Conservation (phyloP, 2,329 filamentous ascomycete species). For the Exophiala sp. region DNA sequence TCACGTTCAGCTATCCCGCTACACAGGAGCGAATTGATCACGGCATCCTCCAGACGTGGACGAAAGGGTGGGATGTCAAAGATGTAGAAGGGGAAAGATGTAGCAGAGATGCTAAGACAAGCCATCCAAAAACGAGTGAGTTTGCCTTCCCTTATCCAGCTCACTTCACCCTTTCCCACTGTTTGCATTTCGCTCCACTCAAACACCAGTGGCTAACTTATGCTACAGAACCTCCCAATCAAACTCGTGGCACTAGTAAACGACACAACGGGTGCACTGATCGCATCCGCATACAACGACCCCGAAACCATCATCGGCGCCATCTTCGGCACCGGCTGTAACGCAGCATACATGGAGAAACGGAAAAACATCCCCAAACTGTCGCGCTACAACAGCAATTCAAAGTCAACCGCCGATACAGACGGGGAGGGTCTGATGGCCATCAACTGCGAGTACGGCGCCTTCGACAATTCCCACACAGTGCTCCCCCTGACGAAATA, state of each 20-base stretch:
- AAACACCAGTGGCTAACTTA: too few relatives aligned
- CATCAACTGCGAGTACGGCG: constrained; percentile 92
- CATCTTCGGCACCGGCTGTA: constrained; percentile 93
- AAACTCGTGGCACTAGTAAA: constrained; percentile 89
- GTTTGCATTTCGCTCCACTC: too few relatives aligned
- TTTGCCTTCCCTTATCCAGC: constrained; percentile 1
- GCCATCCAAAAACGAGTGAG: constrained; percentile 63
- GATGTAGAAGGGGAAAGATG: constrained; percentile 82
- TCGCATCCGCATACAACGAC: constrained; percentile 87
- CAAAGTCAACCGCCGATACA: constrained; percentile 46
- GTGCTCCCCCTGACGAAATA: constrained; percentile 80
- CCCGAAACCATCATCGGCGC: constrained; percentile 81
- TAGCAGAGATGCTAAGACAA: constrained; percentile 73
- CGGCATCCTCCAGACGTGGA: constrained; percentile 89
- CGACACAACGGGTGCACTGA: constrained; percentile 87
- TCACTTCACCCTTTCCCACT: too few relatives aligned
- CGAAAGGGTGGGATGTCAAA: constrained; percentile 90
- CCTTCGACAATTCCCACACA: constrained; percentile 85
- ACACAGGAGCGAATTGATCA: constrained; percentile 91
- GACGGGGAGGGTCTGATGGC: constrained; percentile 58
- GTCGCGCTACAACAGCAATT: constrained; percentile 56
- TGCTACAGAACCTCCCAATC: constrained; percentile 52
- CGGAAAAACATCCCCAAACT: constrained; percentile 82
- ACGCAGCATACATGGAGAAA: constrained; percentile 82
- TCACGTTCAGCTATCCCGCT: constrained; percentile 93